Conservation (phyloP, 176 grass and related monocot species). For the Thalia dealbata region DNA sequence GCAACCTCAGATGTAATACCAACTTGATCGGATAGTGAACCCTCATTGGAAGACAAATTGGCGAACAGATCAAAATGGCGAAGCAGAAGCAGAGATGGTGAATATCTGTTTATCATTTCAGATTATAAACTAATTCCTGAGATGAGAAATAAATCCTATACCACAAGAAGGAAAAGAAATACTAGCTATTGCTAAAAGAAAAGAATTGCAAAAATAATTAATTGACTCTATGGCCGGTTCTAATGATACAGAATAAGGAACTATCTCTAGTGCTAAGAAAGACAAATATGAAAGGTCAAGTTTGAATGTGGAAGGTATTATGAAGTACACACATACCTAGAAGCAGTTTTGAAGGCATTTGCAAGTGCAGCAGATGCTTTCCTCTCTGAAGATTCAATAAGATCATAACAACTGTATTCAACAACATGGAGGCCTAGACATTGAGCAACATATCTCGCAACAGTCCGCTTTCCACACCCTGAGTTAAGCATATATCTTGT, state of each 20-base stretch:
- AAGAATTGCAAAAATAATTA: neutral
- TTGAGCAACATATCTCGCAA: constrained; percentile 64
- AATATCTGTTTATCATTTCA: constrained; percentile 59
- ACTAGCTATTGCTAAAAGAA: neutral
- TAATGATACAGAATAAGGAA: too few relatives aligned
- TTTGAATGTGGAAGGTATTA: neutral
- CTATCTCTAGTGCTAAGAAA: constrained; percentile 8
- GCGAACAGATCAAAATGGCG: constrained; percentile 70
- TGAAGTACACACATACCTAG: constrained; percentile 32
- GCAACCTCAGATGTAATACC: constrained; percentile 61
- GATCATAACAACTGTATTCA: constrained; percentile 82
- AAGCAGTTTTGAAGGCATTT: constrained; percentile 70
- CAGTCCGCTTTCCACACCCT: constrained; percentile 82
- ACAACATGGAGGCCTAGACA: constrained; percentile 76
- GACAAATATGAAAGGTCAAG: neutral
- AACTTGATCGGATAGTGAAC: constrained; percentile 67
- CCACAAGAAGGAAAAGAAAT: neutral
- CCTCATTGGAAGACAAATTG: constrained; percentile 63
- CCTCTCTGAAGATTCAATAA: constrained; percentile 61
- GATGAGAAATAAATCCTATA: neutral
- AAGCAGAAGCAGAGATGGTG: constrained; percentile 80
- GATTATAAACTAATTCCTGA: constrained; percentile 18
- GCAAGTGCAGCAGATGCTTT: constrained; percentile 59
- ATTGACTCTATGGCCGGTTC: neutral
- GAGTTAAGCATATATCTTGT: neutral